These are phyloP conservation scores for Phytophthora podocarpi DNA, from an alignment of 352 stramenopile genomes.

Conservation along the genomic window DNA sequence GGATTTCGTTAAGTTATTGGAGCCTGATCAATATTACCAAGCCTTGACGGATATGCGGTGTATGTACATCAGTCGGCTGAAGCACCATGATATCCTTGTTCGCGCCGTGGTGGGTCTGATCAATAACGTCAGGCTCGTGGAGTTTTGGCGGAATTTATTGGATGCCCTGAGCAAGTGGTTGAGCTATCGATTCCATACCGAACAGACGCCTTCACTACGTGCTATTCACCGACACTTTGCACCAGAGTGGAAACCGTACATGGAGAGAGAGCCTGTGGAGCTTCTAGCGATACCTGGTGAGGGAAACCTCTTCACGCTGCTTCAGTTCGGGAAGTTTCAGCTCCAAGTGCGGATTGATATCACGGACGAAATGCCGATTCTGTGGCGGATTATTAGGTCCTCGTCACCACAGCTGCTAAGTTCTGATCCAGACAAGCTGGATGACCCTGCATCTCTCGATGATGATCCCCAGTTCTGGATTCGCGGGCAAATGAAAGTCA, in stretches of 20 bases:
- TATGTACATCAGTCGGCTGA: conserved; percentile 19
- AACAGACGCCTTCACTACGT: conserved; percentile 42
- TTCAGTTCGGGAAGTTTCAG: conserved; percentile 44
- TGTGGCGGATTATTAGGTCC: conserved; percentile 50
- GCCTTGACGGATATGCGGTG: conserved; percentile 20
- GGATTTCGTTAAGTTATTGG: conserved; percentile 28
- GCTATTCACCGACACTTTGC: conserved; percentile 56
- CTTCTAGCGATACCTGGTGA: conserved; percentile 16
- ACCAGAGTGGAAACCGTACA: conserved; percentile 41
- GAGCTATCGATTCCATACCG: conserved; percentile 20
- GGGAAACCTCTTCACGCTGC: conserved; percentile 28
- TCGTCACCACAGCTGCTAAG: conserved; percentile 22
- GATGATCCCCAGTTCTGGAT: conserved; percentile 41
- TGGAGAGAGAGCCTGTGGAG: conserved; percentile 28
- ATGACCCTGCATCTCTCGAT: conserved; percentile 8
- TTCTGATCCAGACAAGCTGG: conserved; percentile 18
- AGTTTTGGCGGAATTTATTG: conserved; percentile 59
- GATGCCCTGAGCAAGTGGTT: conserved; percentile 33
- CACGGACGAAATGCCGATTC: conserved; percentile 38
- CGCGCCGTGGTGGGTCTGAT: conserved; percentile 46
- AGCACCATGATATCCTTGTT: conserved; percentile 37
- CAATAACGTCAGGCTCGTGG: conserved; percentile 44
- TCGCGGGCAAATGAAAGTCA: conserved; percentile 43
- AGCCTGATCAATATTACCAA: conserved; percentile 25
- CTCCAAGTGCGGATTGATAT: conserved; percentile 55